These are phyloP conservation scores for Leishmania arabica DNA, from an alignment of 208 protist species.

Conservation along the genomic window DNA sequence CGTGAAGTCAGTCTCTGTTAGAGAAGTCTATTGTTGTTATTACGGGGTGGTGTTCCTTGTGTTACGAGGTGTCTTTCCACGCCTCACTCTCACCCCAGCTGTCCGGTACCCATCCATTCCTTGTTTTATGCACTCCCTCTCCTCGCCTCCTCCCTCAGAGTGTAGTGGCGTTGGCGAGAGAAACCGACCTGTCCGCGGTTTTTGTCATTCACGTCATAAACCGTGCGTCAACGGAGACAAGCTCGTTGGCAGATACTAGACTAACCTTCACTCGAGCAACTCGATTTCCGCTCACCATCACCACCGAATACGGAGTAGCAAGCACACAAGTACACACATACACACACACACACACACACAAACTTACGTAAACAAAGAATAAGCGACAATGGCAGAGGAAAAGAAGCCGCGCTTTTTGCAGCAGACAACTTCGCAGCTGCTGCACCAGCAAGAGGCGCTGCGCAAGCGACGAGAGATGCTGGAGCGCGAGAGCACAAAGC, in stretches of 20 bases:
- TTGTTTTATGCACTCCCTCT: not conserved
- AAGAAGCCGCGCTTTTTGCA: constrained; percentile 51
- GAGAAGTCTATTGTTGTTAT: too few species aligned
- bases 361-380: not conserved
- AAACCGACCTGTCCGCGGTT: not conserved
- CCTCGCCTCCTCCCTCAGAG: not conserved
- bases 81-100: not conserved
- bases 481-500: constrained; percentile 44
- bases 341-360: not conserved
- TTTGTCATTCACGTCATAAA: not conserved
- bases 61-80: not conserved
- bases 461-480: constrained; percentile 58
- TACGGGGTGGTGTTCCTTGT: too few species aligned
- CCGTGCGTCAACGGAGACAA: not conserved
- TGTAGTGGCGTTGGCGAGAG: not conserved
- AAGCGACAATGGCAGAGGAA: constrained; percentile 23
- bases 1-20: too few species aligned
- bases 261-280: not conserved
- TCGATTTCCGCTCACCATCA: not conserved
- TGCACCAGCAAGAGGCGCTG: constrained; percentile 66
- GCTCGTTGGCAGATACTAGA: not conserved
- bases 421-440: constrained; percentile 76
- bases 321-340: not conserved
- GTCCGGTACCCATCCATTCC: not conserved
- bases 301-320: not conserved